Evolutionary conservation across 768 basidiomycete genomes (phyloP), one percentile per base, ranked within the genome.

Genomic region (Glaciozyma antarctica): DNA sequence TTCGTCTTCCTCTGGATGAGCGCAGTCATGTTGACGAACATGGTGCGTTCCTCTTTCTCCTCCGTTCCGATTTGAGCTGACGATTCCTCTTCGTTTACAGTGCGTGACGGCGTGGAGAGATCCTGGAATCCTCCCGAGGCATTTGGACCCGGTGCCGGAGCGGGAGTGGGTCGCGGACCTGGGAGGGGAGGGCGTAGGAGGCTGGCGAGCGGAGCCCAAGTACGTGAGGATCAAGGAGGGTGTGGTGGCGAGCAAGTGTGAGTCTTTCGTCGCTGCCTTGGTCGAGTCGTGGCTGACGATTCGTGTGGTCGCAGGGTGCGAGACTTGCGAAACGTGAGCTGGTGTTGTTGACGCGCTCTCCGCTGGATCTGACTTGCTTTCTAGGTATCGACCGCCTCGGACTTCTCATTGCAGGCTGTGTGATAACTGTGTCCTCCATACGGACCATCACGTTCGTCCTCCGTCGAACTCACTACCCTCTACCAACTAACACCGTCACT

Each of bases 331-430:
- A 72, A 90, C 84, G 2, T 41, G 12, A 41, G 38, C 13, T 41
- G 38, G 38, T 12, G 6, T 41, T 12, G 8, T 15, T 41, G 38
- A 7, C 38, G 38, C 38, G 13, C 32, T n/a, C n/a, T n/a, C n/a
- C n/a, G n/a, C n/a, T n/a, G 12, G 13, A 6, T 41, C 38, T 41
- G 13, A 41, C 38, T 41, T 15, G 7, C 7, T 41, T 6, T 41
- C 12, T 15, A 41, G 38, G 13, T 99, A 97, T 75, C 85, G 94
- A 24, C 90, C 94, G 10, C 94, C 94, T 6, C 80, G 94, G 68
- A 88, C 91, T 24, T 94, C 89, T 73, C 94, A 99, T 77, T 99
- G 94, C 76, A 90, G 92, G 76, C 83, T 95, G 88, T 99, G 94
- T 75, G 90, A 95, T 72, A 98, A 98, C 75, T 99, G 94, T 74